Percentiles rank a stretch among this genome's conserved stretches.
Evolutionary conservation across 345 rosid genomes (phyloP).

Genomic region (Trapa incisa): DNA sequence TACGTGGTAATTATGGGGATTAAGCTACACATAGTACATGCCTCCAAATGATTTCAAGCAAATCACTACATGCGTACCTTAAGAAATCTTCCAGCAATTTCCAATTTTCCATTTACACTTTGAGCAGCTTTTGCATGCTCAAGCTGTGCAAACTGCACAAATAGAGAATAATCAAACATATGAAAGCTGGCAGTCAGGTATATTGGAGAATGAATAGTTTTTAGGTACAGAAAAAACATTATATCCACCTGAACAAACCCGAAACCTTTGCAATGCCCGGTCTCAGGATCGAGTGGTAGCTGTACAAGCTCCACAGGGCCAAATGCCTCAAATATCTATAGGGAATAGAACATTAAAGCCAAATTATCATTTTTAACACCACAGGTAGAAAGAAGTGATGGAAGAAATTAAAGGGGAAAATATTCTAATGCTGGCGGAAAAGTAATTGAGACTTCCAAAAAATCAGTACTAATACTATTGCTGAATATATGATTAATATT

Average conservation of each 20-base stretch:
- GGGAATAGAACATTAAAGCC: neutral
- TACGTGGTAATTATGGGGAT: too few relatives aligned
- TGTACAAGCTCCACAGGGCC: slow-evolving; percentile 95
- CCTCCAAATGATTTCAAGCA: neutral
- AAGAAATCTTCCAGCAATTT: slow-evolving; percentile 76
- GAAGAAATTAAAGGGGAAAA: too few relatives aligned
- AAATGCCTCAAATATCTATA: slow-evolving; percentile 84
- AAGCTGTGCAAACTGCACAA: slow-evolving; percentile 68
- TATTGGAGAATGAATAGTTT: neutral
- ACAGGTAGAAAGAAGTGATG: too few relatives aligned
- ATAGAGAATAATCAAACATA: neutral
- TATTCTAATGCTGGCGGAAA: too few relatives aligned
- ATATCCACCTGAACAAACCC: slow-evolving; percentile 85
- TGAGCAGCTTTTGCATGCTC: slow-evolving; percentile 91
- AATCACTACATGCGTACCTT: slow-evolving; percentile 37
- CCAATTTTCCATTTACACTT: slow-evolving; percentile 77
- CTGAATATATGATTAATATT: too few relatives aligned
- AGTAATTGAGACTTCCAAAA: too few relatives aligned
- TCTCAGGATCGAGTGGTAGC: slow-evolving; percentile 81
- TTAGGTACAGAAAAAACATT: neutral
- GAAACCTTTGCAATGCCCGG: slow-evolving; percentile 92
- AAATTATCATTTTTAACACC: neutral
- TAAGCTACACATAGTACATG: neutral
- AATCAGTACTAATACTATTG: too few relatives aligned
- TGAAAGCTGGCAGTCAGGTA: neutral